These are phyloP conservation scores for Parsonsia alboflavescens DNA, from an alignment of 257 asterid species.

Conservation along the genomic window DNA sequence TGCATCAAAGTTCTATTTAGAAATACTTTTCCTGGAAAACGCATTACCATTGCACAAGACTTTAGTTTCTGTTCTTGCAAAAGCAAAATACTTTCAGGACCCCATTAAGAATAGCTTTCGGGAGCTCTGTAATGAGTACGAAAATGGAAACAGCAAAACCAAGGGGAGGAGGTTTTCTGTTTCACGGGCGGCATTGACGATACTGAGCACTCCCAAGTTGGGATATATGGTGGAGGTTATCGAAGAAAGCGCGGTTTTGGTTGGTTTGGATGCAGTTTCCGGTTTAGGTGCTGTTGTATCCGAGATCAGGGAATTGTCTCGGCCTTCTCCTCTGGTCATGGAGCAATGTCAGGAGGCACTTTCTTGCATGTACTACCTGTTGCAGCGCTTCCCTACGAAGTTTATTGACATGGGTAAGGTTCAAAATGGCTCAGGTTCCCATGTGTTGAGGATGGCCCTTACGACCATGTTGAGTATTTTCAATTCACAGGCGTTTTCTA, in stretches of 20 bases:
- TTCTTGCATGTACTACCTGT: constrained; percentile 85
- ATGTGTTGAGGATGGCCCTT: constrained; percentile 47
- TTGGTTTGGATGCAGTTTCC: constrained; percentile 64
- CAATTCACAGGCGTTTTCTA: constrained; percentile 64
- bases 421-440: constrained; percentile 16
- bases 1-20: constrained; percentile 58
- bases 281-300: constrained; percentile 56
- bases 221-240: constrained; percentile 76
- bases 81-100: constrained; percentile 46
- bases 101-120: constrained; percentile 49
- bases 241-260: constrained; percentile 66
- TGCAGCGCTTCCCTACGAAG: constrained; percentile 75
- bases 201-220: constrained; percentile 86
- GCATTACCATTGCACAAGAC: constrained; percentile 80
- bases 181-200: constrained; percentile 79
- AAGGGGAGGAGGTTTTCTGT: constrained; percentile 73
- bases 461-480: constrained; percentile 51
- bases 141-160: constrained; percentile 42
- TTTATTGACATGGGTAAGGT: constrained; percentile 24
- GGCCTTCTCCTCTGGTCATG: constrained; percentile 92
- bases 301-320: constrained; percentile 51
- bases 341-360: constrained; percentile 97
- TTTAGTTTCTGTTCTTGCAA: constrained; percentile 60
- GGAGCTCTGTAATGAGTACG: constrained; percentile 66
- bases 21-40: constrained; percentile 72